These are phyloP conservation scores for Phyllosticta citrichinensis DNA, from an alignment of 2,329 filamentous ascomycete species.

Conservation along the genomic window DNA sequence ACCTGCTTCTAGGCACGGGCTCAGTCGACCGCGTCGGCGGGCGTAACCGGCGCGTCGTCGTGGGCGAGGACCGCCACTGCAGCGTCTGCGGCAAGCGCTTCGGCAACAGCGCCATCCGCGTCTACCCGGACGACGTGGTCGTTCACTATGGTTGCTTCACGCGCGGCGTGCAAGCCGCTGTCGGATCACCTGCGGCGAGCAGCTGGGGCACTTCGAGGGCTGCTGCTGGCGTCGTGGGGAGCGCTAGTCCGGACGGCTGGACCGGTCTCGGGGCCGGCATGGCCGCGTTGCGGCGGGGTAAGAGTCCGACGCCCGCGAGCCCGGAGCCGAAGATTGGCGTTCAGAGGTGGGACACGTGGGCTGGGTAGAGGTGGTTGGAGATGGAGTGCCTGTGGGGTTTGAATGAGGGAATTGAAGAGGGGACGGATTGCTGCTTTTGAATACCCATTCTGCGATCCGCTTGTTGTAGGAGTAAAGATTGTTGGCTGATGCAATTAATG, in stretches of 20 bases:
- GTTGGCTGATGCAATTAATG: too few relatives aligned
- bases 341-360: background rate
- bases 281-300: background rate
- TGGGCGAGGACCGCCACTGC: constrained; percentile 82
- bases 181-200: background rate
- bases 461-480: background rate
- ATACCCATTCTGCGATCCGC: background rate
- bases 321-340: background rate
- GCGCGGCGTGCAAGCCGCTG: background rate
- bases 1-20: constrained; percentile 64
- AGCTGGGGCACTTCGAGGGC: background rate
- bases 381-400: background rate
- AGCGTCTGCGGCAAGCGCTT: constrained; percentile 88
- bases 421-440: background rate
- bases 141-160: constrained; percentile 39
- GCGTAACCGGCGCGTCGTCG: constrained; percentile 60
- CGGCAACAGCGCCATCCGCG: constrained; percentile 81
- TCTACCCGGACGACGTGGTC: constrained; percentile 59
- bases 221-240: background rate
- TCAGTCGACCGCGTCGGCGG: constrained; percentile 46
- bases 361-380: background rate
- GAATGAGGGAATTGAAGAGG: background rate
- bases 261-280: background rate
- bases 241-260: background rate
- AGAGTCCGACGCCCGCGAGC: background rate